Percentiles rank a stretch among this genome's conserved stretches.
These are phyloP conservation scores for Peniophora sp. DNA, from an alignment of 1,284 basidiomycete genomes.

Conservation along the genomic window DNA sequence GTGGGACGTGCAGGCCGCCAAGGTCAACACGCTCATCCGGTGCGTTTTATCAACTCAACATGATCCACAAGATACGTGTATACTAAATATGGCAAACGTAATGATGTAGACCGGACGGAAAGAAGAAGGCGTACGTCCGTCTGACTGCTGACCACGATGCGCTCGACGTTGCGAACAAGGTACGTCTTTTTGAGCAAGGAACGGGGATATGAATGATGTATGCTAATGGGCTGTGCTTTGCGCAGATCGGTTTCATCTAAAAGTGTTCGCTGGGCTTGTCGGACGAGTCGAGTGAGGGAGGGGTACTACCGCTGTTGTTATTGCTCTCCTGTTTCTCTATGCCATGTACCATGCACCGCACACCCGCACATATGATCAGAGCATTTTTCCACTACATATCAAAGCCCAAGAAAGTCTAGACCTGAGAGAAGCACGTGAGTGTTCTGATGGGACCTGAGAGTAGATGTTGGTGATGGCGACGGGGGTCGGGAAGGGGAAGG, in stretches of 20 bases:
- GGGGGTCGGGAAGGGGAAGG: neutral
- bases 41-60: constrained; percentile 28
- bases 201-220: neutral
- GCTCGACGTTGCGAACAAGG: constrained; percentile 96
- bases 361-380: too few relatives aligned
- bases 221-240: neutral
- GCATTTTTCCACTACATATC: too few relatives aligned
- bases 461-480: neutral
- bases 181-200: neutral
- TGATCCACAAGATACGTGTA: neutral
- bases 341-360: neutral
- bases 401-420: too few relatives aligned
- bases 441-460: neutral
- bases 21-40: constrained; percentile 98
- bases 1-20: constrained; percentile 93
- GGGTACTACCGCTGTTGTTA: neutral
- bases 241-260: constrained; percentile 79
- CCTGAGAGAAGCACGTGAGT: neutral
- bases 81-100: too few relatives aligned
- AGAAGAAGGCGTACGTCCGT: constrained; percentile 99
- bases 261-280: neutral
- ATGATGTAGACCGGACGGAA: constrained; percentile 80
- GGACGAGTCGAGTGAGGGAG: neutral
- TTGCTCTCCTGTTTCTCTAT: constrained; percentile 1
- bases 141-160: constrained; percentile 95